Evolutionary conservation across 305 asterid genomes (phyloP).

Genomic region (Rubia tinctorum): DNA sequence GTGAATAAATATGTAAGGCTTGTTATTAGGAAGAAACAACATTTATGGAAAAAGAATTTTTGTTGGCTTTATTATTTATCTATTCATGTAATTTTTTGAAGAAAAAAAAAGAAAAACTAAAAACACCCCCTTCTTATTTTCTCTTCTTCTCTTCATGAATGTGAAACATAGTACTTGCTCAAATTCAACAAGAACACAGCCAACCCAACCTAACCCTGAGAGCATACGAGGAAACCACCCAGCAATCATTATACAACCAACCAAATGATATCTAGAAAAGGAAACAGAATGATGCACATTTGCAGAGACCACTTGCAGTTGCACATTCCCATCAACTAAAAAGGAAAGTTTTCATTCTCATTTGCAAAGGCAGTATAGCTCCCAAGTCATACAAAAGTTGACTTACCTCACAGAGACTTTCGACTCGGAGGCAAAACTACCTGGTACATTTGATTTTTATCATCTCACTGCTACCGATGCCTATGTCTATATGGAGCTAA

Average conservation of each 20-base stretch:
- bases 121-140: no score
- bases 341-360: conserved; percentile 9
- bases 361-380: conserved; percentile 14
- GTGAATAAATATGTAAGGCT: no score
- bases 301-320: background rate
- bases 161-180: no score
- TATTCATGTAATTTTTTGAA: no score
- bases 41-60: no score
- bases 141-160: no score
- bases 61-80: no score
- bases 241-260: conserved; percentile 5
- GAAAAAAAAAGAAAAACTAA: no score
- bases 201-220: background rate
- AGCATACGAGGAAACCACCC: background rate
- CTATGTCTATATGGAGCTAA: conserved; percentile 27
- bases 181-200: background rate
- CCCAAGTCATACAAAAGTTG: conserved; percentile 15
- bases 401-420: conserved; percentile 24
- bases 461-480: conserved; percentile 17
- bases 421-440: conserved; percentile 24
- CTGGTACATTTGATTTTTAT: conserved; percentile 14
- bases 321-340: background rate
- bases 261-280: background rate
- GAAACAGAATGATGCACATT: background rate
- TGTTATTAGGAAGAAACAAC: no score